Base-by-base conservation (phyloP, 2,329 filamentous ascomycete genomes). In the Beauveria medogensis region DNA sequence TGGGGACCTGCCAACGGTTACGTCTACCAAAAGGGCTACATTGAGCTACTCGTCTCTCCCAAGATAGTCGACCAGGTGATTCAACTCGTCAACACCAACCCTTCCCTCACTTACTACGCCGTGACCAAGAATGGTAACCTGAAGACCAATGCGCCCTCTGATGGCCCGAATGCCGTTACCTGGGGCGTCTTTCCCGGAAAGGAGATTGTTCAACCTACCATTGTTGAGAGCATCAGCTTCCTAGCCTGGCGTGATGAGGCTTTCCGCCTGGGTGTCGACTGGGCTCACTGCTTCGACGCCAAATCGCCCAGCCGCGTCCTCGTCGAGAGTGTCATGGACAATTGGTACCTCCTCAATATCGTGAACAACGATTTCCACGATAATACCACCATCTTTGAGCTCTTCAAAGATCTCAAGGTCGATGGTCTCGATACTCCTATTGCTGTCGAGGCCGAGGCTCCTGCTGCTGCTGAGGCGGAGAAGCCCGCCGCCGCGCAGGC, bases 171-270 rank as follows among this genome's bases (percentile, higher is more conserved):
- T 69, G 94, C 94, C n/a, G 90, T 99, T 55, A 99, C 94, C 2
- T 99, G 94, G 94, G 94, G 94, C 75, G 95, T 99, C 40, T 99
- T 97, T 78, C 93, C 94, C 0, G 94, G 94, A 62, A 96, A 97
- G 74, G 94, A 99, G 75, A 97, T 99, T 71, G 92, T 99, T n/a
- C 94, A 99, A 74, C 94, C 94, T 16, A 99, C 94, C n/a, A 97
- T 99, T 69, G 94, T 99, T 57, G 94, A 99, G 77, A 95, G 91
- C 20, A 88, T 99, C 72, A 96, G 91, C 73, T 99, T 99, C 82
- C 80, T 99, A 59, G 94, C 94, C 2, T 99, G 94, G 94, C 96
- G 96, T 76, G 94, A 99, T 67, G 94, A 99, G 75, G 95, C 96
- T 18, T 99, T 92, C 80, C 86, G 90, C 63, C 82, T 99, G 10